phyloP scores from a whole-genome alignment of 2,329 filamentous ascomycete species.

The Zymoseptoria passerinii region DNA sequence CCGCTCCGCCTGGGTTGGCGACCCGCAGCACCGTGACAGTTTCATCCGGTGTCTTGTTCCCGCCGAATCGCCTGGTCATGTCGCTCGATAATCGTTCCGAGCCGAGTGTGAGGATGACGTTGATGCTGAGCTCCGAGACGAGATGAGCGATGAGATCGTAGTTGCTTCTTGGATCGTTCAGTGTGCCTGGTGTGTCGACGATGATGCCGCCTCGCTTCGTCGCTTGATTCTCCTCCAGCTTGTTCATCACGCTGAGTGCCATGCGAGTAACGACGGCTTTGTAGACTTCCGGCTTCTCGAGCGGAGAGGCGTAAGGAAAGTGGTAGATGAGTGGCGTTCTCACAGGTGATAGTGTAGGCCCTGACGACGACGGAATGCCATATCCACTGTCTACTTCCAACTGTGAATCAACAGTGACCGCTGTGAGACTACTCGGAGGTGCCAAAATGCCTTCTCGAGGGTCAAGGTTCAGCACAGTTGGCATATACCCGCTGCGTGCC shows the following conservation, averaged over 20 bases:
- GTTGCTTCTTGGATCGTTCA: slow-evolving; percentile 55
- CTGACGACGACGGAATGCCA: slow-evolving; percentile 84
- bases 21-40: slow-evolving; percentile 67
- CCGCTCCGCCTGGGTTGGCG: slow-evolving; percentile 77
- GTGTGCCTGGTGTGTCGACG: slow-evolving; percentile 70
- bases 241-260: slow-evolving; percentile 67
- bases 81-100: slow-evolving; percentile 69
- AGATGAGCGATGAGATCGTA: slow-evolving; percentile 77
- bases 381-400: slow-evolving; percentile 78
- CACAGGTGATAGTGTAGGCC: slow-evolving; percentile 77
- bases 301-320: slow-evolving; percentile 65
- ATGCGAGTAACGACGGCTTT: slow-evolving; percentile 66
- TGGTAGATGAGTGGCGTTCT: slow-evolving; percentile 89
- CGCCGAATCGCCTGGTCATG: slow-evolving; percentile 59
- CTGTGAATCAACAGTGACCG: slow-evolving; percentile 76
- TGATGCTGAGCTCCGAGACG: slow-evolving; percentile 59
- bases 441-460: slow-evolving; percentile 56
- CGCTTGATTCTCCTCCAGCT: slow-evolving; percentile 65
- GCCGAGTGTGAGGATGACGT: slow-evolving; percentile 72
- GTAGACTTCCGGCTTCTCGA: slow-evolving; percentile 63
- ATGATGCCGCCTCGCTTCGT: slow-evolving; percentile 70
- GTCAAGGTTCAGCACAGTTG: slow-evolving; percentile 72
- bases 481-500: slow-evolving; percentile 73
- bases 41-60: slow-evolving; percentile 47
- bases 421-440: slow-evolving; percentile 67